phyloP scores from a whole-genome alignment of 1,284 basidiomycete species.

The Cerrena zonata region DNA sequence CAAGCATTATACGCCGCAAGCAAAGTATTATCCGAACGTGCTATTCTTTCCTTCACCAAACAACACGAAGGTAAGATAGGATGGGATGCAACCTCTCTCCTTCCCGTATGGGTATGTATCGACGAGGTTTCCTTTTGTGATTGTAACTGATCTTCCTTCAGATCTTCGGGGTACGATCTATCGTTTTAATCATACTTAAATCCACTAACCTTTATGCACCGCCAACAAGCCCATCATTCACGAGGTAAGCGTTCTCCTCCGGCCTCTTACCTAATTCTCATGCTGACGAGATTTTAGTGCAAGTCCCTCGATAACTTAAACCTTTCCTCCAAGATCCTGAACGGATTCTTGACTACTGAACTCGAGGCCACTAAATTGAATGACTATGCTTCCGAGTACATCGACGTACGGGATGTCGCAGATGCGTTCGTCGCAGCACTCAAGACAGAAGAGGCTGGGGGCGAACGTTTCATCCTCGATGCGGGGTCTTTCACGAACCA shows the following conservation, averaged over 20 bases:
- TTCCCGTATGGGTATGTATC: constrained; percentile 10
- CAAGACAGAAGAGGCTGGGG: constrained; percentile 13
- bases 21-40: constrained; percentile 68
- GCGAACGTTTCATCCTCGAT: constrained; percentile 15
- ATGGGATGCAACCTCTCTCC: constrained; percentile 38
- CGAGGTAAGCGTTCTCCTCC: background rate
- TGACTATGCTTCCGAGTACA: constrained; percentile 16
- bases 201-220: too few species aligned
- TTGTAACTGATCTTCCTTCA: background rate
- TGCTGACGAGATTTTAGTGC: constrained; percentile 2
- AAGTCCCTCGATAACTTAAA: constrained; percentile 12
- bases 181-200: too few species aligned
- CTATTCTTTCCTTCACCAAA: constrained; percentile 45
- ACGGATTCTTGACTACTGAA: constrained; percentile 1
- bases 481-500: constrained; percentile 11
- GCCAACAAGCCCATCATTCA: constrained; percentile 2
- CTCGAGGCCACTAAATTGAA: constrained; percentile 9
- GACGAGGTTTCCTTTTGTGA: background rate
- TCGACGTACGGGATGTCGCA: constrained; percentile 60
- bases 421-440: constrained; percentile 50
- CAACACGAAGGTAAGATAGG: constrained; percentile 40
- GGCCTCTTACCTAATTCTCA: background rate
- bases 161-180: background rate
- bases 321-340: constrained; percentile 10
- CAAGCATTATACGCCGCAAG: constrained; percentile 49